Evolutionary conservation across 768 basidiomycete species (phyloP).

Genomic region (Tricholoma bakamatsutake): DNA sequence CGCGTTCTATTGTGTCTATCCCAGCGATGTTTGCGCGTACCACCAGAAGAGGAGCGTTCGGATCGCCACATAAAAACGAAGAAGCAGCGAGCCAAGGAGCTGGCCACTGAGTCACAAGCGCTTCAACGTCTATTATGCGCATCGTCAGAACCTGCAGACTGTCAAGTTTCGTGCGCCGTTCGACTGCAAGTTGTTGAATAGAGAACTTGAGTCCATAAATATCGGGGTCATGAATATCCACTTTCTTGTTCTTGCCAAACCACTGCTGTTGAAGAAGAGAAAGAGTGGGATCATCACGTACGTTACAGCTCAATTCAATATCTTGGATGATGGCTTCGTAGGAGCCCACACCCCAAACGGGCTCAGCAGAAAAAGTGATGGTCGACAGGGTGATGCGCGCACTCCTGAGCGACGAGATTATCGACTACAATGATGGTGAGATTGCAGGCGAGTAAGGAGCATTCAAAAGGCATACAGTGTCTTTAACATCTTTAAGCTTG

Average conservation of each 20-base stretch:
- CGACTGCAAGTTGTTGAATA: constrained; percentile 37
- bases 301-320: constrained; percentile 33
- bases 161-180: constrained; percentile 32
- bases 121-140: constrained; percentile 32
- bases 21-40: constrained; percentile 37
- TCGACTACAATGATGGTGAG: constrained; percentile 28
- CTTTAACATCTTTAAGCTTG: constrained; percentile 33
- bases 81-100: constrained; percentile 44
- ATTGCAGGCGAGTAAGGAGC: neutral
- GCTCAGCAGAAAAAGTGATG: constrained; percentile 37
- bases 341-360: constrained; percentile 26
- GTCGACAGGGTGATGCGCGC: constrained; percentile 40
- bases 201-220: constrained; percentile 42
- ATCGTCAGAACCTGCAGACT: constrained; percentile 38
- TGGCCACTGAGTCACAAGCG: constrained; percentile 57
- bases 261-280: constrained; percentile 44
- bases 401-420: constrained; percentile 39
- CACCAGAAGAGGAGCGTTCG: constrained; percentile 52
- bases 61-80: constrained; percentile 49
- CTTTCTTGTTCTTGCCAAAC: constrained; percentile 38
- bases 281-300: constrained; percentile 38
- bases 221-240: constrained; percentile 37
- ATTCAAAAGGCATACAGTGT: constrained; percentile 28
- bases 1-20: constrained; percentile 46
- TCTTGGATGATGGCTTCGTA: constrained; percentile 41